Base-by-base conservation (phyloP, 2,329 filamentous ascomycete species). In the Corinectria fuckeliana region DNA sequence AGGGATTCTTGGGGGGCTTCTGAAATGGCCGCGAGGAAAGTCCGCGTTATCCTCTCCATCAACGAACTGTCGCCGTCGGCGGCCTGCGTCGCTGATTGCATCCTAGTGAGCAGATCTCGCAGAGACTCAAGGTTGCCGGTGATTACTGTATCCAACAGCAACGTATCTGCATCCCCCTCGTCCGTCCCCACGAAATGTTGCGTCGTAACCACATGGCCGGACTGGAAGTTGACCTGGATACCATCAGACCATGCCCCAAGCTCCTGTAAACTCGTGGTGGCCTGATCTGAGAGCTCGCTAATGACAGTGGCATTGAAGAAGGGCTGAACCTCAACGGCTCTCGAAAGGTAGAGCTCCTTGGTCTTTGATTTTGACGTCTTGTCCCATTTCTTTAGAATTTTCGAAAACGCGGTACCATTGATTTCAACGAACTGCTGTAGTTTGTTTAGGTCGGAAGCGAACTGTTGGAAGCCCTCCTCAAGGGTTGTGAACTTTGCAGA, bases 301-400 rank as follows among this genome's bases (percentile, higher is more conserved):
- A 99, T 96, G 68, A 98, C 93, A 66, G 96, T 92, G 44, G 94
- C 89, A 76, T 99, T 98, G 84, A 98, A 99, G 76, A 96, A 98
- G 6, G 95, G 95, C 72, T 98, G 95, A 7, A 98, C 93, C 76
- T 99, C 95, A 63, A 99, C 94, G 8, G 95, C 95, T 60, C 95
- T 86, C 9, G 96, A 96, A 32, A 99, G 88, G 74, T 98, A 99
- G 38, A 98, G 85, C 78, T 98, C 95, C 77, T 99, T 99, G 60
- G 95, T 97, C 76, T 94, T 94, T 50, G 94, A 98, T 84, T 98
- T 99, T 68, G 94, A 97, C 1, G 93, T 97, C 85, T 99, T 99
- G 79, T 99, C 95, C 95, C 95, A 99, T 86, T 99, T 99, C 80
- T 99, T 99, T 64, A 99, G 81, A 60, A 99, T 99, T 77, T 99